Evolutionary conservation across 306 rosid species (phyloP), one percentile per base, ranked within the genome.

Genomic region (Pterocarpus santalinus): DNA sequence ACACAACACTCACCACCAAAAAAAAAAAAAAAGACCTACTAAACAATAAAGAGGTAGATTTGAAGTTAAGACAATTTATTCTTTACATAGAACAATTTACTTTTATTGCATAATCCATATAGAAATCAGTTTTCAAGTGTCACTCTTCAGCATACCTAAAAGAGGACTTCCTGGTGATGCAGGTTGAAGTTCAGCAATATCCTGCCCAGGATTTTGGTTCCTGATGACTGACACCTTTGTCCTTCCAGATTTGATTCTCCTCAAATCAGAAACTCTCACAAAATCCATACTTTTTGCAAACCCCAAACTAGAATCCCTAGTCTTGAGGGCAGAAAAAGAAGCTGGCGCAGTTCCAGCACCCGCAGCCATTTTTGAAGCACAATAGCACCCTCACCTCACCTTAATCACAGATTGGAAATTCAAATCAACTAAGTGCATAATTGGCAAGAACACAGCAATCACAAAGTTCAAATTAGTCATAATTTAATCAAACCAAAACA

Each of bases 91-190:
- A 33, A 35, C 43, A 55, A 64, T 5, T 38, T 7, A 30, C 14
- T 65, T 38, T 38, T 16, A 38, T 38, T 39, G 51, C 51, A 38
- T 65, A 39, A n/a, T 15, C 49, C 51, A 65, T 38, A 38, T 32
- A 10, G 66, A 47, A 47, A 9, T 47, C 53, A 47, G 53, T 47
- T 47, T 47, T 2, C 53, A 47, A 47, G 53, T 47, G 53, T 10
- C 53, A 9, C 53, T 47, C 53, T 47, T 9, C n/a, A 47, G 35
- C 74, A 83, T 85, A 96, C 99, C 98, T 78, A 93, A 69, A 78
- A 96, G 90, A 67, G 95, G 92, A 79, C 97, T 96, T 77, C 98
- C 94, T 66, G 90, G 91, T 35, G 97, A 90, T 28, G 99, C 97
- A 1, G 92, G 90, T 88, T 92, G 91, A 73, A 96, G 94, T 82